Base-by-base conservation (phyloP, 1,284 basidiomycete species). In the Mixia osmundae region DNA sequence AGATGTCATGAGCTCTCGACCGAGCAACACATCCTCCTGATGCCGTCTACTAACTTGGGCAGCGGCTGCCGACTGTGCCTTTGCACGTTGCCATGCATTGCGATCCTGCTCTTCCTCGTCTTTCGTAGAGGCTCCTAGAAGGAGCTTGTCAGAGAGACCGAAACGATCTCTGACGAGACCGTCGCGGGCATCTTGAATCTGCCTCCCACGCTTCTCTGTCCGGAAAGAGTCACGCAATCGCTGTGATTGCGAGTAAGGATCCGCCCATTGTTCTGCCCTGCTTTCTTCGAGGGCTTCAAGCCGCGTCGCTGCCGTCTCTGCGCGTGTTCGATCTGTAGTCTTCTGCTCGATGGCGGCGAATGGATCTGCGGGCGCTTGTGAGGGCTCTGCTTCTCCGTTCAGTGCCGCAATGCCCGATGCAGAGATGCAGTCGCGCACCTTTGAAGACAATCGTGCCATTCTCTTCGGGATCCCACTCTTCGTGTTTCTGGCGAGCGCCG, bases 401-500 rank as follows among this genome's bases (percentile, higher is more conserved):
- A 35, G 37, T 19, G 10, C 22, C 12, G 38, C 29, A 44, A 34
- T 37, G 36, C 21, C 36, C 26, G 36, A 28, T 15, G 26, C 20
- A 15, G 10, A 11, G 16, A 23, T 8, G 30, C 21, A 12, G 19
- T 11, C 40, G 32, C 66, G 44, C 51, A 75, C 82, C 78, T 22
- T n/a, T n/a, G n/a, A 85, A 63, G n/a, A 78, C 78, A 48, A 70
- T 79, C 0, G 83, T 83, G 3, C 89, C 89, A 41, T 91, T 76
- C 56, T 91, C 83, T 49, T 74, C 82, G 0, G 87, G 83, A 54
- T 95, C 68, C 91, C 89, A 95, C 23, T 91, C 82, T 49, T 85
- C 76, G 32, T 80, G 71, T 57, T 97, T 85, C 56, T 77, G 72
- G 40, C 74, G 64, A 8, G 85, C 89, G 5, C 91, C 91, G 19